Evolutionary conservation across 768 basidiomycete genomes (phyloP).

Genomic region (Sarcodon sp.): DNA sequence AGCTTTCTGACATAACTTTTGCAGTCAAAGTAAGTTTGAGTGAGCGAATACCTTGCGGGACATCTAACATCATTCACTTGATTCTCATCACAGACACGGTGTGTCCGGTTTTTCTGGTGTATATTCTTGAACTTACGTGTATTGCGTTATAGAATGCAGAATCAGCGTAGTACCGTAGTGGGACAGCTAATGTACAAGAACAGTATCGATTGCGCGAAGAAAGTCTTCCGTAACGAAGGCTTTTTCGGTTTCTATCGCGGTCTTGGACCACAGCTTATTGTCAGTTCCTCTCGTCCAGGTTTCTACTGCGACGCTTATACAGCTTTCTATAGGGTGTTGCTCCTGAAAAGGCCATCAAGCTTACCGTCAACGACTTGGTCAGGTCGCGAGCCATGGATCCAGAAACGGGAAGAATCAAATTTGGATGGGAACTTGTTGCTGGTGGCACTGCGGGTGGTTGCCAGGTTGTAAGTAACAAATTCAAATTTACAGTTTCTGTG

Average conservation of each 20-base stretch:
- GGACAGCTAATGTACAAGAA: constrained; percentile 97
- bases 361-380: constrained; percentile 91
- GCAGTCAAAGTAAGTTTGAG: constrained; percentile 56
- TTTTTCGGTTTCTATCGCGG: constrained; percentile 94
- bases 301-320: background rate
- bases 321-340: constrained; percentile 63
- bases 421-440: constrained; percentile 86
- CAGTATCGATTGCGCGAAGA: constrained; percentile 85
- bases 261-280: constrained; percentile 87
- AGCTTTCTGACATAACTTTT: constrained; percentile 2
- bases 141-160: constrained; percentile 65
- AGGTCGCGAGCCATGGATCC: constrained; percentile 80
- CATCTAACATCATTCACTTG: constrained; percentile 32
- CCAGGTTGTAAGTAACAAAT: constrained; percentile 71
- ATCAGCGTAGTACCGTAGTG: constrained; percentile 92
- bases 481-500: background rate
- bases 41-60: background rate
- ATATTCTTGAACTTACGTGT: background rate
- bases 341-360: constrained; percentile 95
- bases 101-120: background rate
- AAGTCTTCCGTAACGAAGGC: constrained; percentile 93
- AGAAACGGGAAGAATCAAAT: constrained; percentile 86
- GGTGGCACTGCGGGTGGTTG: constrained; percentile 92
- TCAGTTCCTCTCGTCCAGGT: constrained; percentile 17
- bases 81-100: constrained; percentile 20